These are phyloP conservation scores for Ophiobolus disseminans DNA, from an alignment of 2,329 filamentous ascomycete genomes.

Conservation along the genomic window DNA sequence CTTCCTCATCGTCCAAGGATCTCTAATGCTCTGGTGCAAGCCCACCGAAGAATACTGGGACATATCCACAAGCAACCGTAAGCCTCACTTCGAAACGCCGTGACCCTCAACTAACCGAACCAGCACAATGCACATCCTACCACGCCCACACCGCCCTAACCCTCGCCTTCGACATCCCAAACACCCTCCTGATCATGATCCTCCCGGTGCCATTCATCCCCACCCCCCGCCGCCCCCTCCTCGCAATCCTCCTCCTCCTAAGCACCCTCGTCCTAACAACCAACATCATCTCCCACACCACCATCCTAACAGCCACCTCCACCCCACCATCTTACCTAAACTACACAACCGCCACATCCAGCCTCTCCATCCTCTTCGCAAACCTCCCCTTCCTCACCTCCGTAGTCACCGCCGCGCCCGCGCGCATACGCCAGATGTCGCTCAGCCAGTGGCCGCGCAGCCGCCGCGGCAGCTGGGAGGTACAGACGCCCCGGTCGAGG, in stretches of 20 bases:
- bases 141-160: slow-evolving; percentile 23
- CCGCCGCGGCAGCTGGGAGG: slow-evolving; percentile 4
- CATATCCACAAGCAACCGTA: slow-evolving; percentile 14
- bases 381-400: slow-evolving; percentile 39
- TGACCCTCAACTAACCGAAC: neutral
- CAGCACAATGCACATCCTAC: slow-evolving; percentile 30
- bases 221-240: slow-evolving; percentile 34
- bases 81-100: neutral
- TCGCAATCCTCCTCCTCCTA: slow-evolving; percentile 25
- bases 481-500: too few species aligned
- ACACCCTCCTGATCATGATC: slow-evolving; percentile 27
- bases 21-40: slow-evolving; percentile 29
- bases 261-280: slow-evolving; percentile 21
- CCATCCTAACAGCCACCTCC: slow-evolving; percentile 11
- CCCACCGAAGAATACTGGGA: slow-evolving; percentile 26
- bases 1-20: slow-evolving; percentile 27
- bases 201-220: slow-evolving; percentile 36
- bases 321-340: slow-evolving; percentile 14
- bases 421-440: slow-evolving; percentile 19
- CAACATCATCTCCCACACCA: slow-evolving; percentile 25
- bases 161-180: slow-evolving; percentile 21
- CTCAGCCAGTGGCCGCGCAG: slow-evolving; percentile 28
- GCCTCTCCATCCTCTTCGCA: slow-evolving; percentile 29
- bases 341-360: slow-evolving; percentile 26
- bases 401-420: slow-evolving; percentile 21